These are phyloP conservation scores for Termitomyces sp. DNA, from an alignment of 768 basidiomycete species.

Conservation along the genomic window DNA sequence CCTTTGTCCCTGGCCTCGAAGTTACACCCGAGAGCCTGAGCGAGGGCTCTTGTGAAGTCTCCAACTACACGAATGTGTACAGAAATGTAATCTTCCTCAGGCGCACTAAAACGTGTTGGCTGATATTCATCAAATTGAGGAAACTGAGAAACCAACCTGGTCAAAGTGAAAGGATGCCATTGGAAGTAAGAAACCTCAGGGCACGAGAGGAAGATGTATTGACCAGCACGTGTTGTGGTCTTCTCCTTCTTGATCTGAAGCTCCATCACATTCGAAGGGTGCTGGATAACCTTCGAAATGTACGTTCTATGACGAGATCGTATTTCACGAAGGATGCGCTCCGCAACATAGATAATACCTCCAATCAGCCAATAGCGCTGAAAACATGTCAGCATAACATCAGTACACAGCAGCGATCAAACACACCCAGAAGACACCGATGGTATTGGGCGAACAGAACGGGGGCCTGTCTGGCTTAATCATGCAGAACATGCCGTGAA, in stretches of 20 bases:
- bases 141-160: conserved; percentile 43
- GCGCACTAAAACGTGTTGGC: conserved; percentile 48
- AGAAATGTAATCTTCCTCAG: conserved; percentile 93
- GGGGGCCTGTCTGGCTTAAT: conserved; percentile 87
- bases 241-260: conserved; percentile 97
- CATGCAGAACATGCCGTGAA: conserved; percentile 97
- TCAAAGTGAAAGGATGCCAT: conserved; percentile 97
- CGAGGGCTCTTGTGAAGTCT: conserved; percentile 82
- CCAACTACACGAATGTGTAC: conserved; percentile 92
- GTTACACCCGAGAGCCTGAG: conserved; percentile 79
- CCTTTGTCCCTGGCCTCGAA: conserved; percentile 59
- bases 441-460: conserved; percentile 76
- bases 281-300: conserved; percentile 92
- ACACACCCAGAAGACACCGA: conserved; percentile 94
- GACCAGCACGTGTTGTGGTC: conserved; percentile 75
- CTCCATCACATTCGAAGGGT: conserved; percentile 92
- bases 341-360: conserved; percentile 77
- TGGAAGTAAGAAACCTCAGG: conserved; percentile 93
- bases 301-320: conserved; percentile 88
- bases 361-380: conserved; percentile 90
- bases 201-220: conserved; percentile 90
- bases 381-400: neutral
- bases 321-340: conserved; percentile 89
- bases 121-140: neutral
- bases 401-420: neutral